Base-by-base conservation (phyloP, 1,284 basidiomycete genomes). In the Trametes sp. region DNA sequence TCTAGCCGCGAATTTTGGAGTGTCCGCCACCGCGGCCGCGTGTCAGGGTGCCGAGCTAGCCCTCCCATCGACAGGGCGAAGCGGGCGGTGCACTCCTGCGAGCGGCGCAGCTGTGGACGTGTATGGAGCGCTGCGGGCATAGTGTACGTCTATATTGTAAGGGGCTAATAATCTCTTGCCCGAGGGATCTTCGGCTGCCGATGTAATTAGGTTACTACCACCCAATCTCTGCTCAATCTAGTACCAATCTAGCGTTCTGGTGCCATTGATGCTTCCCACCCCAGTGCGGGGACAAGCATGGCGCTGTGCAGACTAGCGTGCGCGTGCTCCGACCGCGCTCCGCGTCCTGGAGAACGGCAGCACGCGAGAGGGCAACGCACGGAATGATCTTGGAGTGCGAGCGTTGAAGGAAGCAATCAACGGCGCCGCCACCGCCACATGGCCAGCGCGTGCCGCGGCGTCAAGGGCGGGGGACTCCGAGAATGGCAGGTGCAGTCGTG, bases 401-500 rank as follows among this genome's bases (percentile, higher is more conserved):
- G 54, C 23, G 45, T 56, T n/a, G 14, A 13, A 26, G 28, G 26
- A 48, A 48, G 44, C 52, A 26, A 49, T 54, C 36, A 54, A 35
- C 26, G 45, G 45, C 23, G 31, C 52, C 54, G 59, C 62, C 62
- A 62, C 62, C 52, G 59, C 57, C 65, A 66, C 65, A 54, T 56
- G 59, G 49, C 21, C n/a, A 41, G n/a, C 59, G 58, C 62, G 62
- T 58, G 57, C 48, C 21, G 61, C 64, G 64, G 64, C 64, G 61
- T 63, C 64, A 66, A 66, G 61, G 56, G 21, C 61, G 31, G 65
- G 54, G 45, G 23, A n/a, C 44, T 56, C 66, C 64, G 24, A 42
- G 60, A 42, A 63, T 60, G 66, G 69, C 42, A 68, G 59, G 53
- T 65, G 33, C 23, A 49, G 33, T 54, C 55, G 61, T 59, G 50